A percentile compares a stretch with the other conserved stretches of the same genome.
phyloP scores from a whole-genome alignment of 1,284 basidiomycete species.

The Cryptococcus wingfieldii region DNA sequence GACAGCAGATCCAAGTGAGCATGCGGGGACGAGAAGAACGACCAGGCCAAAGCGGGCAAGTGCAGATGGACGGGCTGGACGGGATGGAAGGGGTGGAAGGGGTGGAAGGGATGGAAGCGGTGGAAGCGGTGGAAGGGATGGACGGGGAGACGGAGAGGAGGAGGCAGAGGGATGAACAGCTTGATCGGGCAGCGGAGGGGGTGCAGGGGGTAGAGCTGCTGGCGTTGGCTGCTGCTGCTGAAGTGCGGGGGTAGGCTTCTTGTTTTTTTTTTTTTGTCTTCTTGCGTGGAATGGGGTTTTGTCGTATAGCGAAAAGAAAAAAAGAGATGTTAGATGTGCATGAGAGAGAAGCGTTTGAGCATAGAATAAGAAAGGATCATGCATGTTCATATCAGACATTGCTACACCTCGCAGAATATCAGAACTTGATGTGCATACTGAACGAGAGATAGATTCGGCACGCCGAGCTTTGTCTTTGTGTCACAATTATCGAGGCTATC shows the following conservation, averaged over 20 bases:
- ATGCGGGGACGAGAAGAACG: not conserved
- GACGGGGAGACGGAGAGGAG: not conserved
- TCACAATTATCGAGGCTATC: no score
- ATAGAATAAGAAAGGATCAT: not conserved
- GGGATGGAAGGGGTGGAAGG: not conserved
- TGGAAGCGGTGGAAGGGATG: not conserved
- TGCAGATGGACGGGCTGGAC: not conserved
- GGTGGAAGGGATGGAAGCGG: not conserved
- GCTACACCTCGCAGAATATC: not conserved
- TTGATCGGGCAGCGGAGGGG: not conserved
- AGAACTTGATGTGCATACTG: not conserved
- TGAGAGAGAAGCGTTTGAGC: not conserved
- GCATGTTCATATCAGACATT: not conserved
- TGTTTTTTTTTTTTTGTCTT: no score
- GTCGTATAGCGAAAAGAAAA: no score
- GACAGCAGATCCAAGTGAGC: not conserved
- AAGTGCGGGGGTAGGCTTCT: not conserved
- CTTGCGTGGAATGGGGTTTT: no score
- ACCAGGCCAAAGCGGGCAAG: not conserved
- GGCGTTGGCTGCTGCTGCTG: slow-evolving; percentile 2
- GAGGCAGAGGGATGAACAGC: not conserved
- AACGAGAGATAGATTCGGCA: no score
- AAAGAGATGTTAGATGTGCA: no score
- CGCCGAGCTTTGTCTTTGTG: no score
- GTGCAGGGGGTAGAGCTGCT: slow-evolving; percentile 1